phyloP scores from a whole-genome alignment of 306 rosid genomes.

The Quercus engelmannii region DNA sequence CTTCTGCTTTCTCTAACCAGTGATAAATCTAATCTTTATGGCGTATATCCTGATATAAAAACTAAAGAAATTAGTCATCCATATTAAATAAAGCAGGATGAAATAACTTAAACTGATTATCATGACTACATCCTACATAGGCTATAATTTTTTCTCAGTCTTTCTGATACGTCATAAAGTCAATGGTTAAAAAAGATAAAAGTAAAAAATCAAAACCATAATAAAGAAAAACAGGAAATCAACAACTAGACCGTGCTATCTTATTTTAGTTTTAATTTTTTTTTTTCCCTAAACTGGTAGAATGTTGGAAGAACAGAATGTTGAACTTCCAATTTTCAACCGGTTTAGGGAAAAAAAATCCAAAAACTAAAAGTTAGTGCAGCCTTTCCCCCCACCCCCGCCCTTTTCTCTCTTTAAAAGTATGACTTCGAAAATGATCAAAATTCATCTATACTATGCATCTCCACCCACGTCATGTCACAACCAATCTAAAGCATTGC shows the following conservation, averaged over 20 bases:
- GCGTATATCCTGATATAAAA: slow-evolving; percentile 1
- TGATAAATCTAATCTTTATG: neutral
- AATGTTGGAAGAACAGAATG: neutral
- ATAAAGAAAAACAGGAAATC: too few relatives aligned
- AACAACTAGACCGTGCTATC: too few relatives aligned
- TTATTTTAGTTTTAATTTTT: too few relatives aligned
- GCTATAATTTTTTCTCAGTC: neutral
- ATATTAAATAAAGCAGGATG: neutral
- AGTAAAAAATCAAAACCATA: too few relatives aligned
- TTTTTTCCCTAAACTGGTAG: too few relatives aligned
- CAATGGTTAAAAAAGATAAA: too few relatives aligned
- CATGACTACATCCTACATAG: neutral
- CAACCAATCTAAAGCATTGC: too few relatives aligned
- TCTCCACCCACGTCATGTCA: too few relatives aligned
- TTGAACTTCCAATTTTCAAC: neutral
- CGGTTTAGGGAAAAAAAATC: neutral
- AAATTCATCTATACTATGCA: too few relatives aligned
- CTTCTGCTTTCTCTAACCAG: neutral
- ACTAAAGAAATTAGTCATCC: slow-evolving; percentile 1
- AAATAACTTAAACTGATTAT: neutral
- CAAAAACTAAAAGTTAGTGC: neutral
- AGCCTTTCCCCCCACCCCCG: too few relatives aligned
- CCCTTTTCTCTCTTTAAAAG: neutral
- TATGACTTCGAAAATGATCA: too few relatives aligned
- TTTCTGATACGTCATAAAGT: too few relatives aligned